Conservation (phyloP, 768 basidiomycete genomes). For the Lentinula sp. region DNA sequence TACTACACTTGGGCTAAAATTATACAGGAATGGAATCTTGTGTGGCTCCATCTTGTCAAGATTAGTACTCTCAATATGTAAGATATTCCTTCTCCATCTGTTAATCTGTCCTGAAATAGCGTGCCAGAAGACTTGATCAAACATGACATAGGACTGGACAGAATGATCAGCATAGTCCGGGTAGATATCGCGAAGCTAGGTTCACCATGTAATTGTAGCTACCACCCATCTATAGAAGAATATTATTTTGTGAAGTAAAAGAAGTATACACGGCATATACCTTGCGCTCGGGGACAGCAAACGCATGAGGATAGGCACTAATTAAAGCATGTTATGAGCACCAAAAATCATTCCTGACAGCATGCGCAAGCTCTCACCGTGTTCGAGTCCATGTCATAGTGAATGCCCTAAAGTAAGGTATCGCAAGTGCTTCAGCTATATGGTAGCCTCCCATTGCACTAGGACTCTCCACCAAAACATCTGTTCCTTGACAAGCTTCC, state of each 20-base stretch:
- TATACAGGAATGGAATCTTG: conserved; percentile 97
- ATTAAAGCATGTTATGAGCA: conserved; percentile 6
- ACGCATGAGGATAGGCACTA: conserved; percentile 95
- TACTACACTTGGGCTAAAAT: conserved; percentile 88
- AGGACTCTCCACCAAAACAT: conserved; percentile 91
- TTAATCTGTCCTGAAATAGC: conserved; percentile 93
- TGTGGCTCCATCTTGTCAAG: conserved; percentile 96
- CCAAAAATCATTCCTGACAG: not conserved
- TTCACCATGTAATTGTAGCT: conserved; percentile 96
- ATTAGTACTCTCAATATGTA: conserved; percentile 75
- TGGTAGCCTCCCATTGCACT: conserved; percentile 97
- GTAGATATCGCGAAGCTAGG: not conserved
- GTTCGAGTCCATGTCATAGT: conserved; percentile 99
- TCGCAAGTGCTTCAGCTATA: conserved; percentile 89
- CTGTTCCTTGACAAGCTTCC: conserved; percentile 93
- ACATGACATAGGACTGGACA: conserved; percentile 84
- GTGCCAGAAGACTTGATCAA: conserved; percentile 97
- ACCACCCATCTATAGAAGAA: conserved; percentile 72
- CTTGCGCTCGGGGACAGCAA: conserved; percentile 95
- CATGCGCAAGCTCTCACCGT: conserved; percentile 33
- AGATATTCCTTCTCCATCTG: conserved; percentile 76
- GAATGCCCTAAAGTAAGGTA: conserved; percentile 94
- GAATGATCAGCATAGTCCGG: not conserved
- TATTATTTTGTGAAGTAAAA: conserved; percentile 7
- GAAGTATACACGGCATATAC: conserved; percentile 25